These are phyloP conservation scores for Auriscalpium orientale DNA, from an alignment of 768 basidiomycete species.

Conservation along the genomic window DNA sequence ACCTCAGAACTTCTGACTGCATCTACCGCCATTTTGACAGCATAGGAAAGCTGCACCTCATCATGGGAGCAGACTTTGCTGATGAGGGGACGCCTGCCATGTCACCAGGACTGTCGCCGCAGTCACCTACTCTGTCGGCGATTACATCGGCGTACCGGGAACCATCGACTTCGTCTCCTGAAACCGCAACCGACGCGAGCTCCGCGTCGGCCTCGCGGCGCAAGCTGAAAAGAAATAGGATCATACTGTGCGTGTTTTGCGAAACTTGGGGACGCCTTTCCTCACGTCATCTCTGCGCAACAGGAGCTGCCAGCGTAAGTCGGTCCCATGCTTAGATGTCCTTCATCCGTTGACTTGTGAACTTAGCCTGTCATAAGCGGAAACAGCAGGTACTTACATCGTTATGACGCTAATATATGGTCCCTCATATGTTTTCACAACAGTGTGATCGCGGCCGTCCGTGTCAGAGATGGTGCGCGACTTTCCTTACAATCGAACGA, in stretches of 20 bases:
- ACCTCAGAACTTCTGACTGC: too few relatives aligned
- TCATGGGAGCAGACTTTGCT: too few relatives aligned
- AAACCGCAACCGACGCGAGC: background rate
- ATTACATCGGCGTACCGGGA: slow-evolving; percentile 8
- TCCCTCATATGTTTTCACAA: background rate
- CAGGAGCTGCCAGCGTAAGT: slow-evolving; percentile 17
- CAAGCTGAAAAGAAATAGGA: slow-evolving; percentile 16
- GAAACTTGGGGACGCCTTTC: background rate
- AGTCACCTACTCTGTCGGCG: slow-evolving; percentile 2
- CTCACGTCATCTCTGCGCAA: background rate
- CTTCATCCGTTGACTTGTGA: too few relatives aligned
- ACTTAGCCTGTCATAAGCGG: slow-evolving; percentile 18
- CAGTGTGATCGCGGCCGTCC: slow-evolving; percentile 21
- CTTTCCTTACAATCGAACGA: background rate
- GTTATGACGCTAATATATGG: background rate
- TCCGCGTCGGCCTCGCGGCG: background rate
- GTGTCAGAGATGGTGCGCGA: slow-evolving; percentile 17
- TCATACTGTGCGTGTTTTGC: slow-evolving; percentile 14
- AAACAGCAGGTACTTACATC: slow-evolving; percentile 17
- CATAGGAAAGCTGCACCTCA: too few relatives aligned
- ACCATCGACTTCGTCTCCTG: slow-evolving; percentile 8
- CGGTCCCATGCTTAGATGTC: background rate
- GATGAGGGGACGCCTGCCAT: background rate
- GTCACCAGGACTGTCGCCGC: background rate
- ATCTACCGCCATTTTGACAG: too few relatives aligned